These are phyloP conservation scores for Fusarium sp. DNA, from an alignment of 2,329 filamentous ascomycete genomes.

Conservation along the genomic window DNA sequence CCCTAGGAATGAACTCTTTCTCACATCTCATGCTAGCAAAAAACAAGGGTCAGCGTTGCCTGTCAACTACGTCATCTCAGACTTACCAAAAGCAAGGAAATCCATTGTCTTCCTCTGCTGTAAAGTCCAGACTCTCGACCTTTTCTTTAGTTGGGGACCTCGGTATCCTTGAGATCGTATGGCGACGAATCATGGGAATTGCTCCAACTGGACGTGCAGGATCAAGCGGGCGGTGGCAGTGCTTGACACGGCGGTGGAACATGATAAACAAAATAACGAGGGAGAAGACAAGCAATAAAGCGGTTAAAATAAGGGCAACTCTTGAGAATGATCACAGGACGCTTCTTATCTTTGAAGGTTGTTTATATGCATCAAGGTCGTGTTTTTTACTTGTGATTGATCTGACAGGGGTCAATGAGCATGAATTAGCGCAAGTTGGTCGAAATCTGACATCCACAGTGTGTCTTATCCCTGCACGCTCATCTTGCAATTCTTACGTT, in stretches of 20 bases:
- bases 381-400: not conserved
- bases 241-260: not conserved
- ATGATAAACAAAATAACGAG: not conserved
- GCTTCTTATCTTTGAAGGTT: not conserved
- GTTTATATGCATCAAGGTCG: not conserved
- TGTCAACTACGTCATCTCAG: not conserved
- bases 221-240: not conserved
- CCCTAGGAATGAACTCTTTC: not conserved
- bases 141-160: not conserved
- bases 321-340: not conserved
- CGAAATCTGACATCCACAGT: not conserved
- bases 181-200: not conserved
- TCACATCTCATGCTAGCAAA: not conserved
- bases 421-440: not conserved
- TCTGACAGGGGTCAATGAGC: not conserved
- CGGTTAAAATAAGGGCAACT: not conserved
- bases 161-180: not conserved
- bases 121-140: not conserved
- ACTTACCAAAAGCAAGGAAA: constrained; percentile 1
- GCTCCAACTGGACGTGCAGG: not conserved
- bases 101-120: not conserved
- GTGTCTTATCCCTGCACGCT: not conserved
- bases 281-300: not conserved
- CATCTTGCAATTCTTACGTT: not conserved
- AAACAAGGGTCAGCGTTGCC: not conserved